These are phyloP conservation scores for Pythium apleroticum DNA, from an alignment of 352 stramenopile species.

Conservation along the genomic window DNA sequence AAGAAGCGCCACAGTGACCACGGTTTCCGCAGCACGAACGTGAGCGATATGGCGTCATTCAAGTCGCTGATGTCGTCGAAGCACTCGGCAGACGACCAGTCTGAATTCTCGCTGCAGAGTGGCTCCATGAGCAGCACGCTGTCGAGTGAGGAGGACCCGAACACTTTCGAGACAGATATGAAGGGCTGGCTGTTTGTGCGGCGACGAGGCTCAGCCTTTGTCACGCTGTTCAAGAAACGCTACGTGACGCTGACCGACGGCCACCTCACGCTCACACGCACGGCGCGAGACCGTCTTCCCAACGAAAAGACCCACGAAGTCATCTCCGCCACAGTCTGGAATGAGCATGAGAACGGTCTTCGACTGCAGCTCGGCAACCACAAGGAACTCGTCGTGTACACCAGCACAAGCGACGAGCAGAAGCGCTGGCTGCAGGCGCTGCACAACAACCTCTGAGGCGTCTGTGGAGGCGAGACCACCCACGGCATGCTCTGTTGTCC, in stretches of 20 bases:
- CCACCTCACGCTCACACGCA: constrained; percentile 39
- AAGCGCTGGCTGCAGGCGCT: constrained; percentile 55
- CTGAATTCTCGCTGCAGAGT: constrained; percentile 30
- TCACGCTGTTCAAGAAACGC: constrained; percentile 57
- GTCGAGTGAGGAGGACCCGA: constrained; percentile 36
- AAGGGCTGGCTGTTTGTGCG: constrained; percentile 52
- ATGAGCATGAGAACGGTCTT: constrained; percentile 40
- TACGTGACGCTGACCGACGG: constrained; percentile 49
- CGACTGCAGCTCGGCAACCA: constrained; percentile 50
- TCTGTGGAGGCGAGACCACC: not conserved
- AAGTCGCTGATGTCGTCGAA: not conserved
- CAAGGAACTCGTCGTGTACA: constrained; percentile 56
- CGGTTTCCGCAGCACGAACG: constrained; percentile 37
- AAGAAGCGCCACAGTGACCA: constrained; percentile 32
- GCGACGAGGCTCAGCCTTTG: constrained; percentile 13
- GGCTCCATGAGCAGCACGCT: constrained; percentile 38
- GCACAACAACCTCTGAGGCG: constrained; percentile 32
- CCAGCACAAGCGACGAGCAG: constrained; percentile 42
- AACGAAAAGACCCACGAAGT: constrained; percentile 49
- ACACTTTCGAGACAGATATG: constrained; percentile 36
- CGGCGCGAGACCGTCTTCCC: constrained; percentile 30
- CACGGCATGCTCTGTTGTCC: constrained; percentile 2
- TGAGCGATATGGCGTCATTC: constrained; percentile 35
- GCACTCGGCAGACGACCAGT: constrained; percentile 2
- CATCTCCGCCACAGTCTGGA: constrained; percentile 45